A percentile compares a stretch with the other conserved stretches of the same genome.
phyloP scores from a whole-genome alignment of 1,139 yeast species.

The Magnusiomyces suaveolens region DNA sequence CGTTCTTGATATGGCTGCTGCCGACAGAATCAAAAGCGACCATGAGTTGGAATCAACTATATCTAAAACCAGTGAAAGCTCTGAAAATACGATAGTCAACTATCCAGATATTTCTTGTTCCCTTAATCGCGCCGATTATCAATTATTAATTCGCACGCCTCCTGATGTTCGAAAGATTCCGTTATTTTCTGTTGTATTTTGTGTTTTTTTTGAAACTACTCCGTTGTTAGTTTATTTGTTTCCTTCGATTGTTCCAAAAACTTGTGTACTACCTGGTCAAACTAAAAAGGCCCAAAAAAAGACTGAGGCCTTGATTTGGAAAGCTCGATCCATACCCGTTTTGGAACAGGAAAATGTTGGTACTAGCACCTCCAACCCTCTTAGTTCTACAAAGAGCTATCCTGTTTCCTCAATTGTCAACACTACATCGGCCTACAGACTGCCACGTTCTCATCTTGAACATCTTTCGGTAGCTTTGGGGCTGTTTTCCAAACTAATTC shows the following conservation, averaged over 20 bases:
- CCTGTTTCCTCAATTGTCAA: slow-evolving; percentile 6
- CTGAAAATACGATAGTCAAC: neutral
- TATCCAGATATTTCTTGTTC: slow-evolving; percentile 10
- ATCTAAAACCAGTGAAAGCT: neutral
- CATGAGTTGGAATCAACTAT: neutral
- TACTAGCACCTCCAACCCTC: neutral
- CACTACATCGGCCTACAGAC: slow-evolving; percentile 2
- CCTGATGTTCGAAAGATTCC: slow-evolving; percentile 54
- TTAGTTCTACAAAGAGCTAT: slow-evolving; percentile 5
- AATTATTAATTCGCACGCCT: slow-evolving; percentile 48
- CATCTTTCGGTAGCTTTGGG: slow-evolving; percentile 9
- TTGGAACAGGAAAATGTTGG: slow-evolving; percentile 1
- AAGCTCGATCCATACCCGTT: slow-evolving; percentile 3
- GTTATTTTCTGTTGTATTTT: slow-evolving; percentile 46
- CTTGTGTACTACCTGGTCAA: slow-evolving; percentile 54
- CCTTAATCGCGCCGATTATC: slow-evolving; percentile 47
- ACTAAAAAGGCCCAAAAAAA: slow-evolving; percentile 12
- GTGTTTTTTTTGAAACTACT: slow-evolving; percentile 54
- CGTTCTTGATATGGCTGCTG: slow-evolving; percentile 23
- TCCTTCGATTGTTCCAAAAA: slow-evolving; percentile 59
- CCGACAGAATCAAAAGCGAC: slow-evolving; percentile 13
- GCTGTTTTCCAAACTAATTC: slow-evolving; percentile 14
- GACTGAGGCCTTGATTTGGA: slow-evolving; percentile 13
- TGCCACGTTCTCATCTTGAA: neutral
- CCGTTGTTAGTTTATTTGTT: slow-evolving; percentile 49